phyloP scores from a whole-genome alignment of 345 rosid genomes.

The Cardiospermum halicacabum region DNA sequence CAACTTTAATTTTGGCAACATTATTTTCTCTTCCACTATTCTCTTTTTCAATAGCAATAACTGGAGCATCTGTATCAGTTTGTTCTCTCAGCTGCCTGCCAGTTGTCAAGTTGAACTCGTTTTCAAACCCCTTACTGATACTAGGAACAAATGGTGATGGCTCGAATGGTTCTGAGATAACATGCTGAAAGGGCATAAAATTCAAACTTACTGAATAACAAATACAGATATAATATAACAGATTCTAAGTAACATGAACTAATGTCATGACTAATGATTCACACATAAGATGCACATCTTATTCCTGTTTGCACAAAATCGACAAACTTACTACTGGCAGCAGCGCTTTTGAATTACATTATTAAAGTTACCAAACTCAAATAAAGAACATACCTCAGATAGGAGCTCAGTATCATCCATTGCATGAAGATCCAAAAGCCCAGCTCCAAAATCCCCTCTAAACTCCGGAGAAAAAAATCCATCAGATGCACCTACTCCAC shows the following conservation, averaged over 20 bases:
- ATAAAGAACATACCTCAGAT: constrained; percentile 61
- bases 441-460: constrained; percentile 98
- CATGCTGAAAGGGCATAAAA: constrained; percentile 56
- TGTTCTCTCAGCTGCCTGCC: constrained; percentile 44
- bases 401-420: constrained; percentile 98
- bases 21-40: constrained; percentile 60
- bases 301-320: background rate
- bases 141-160: constrained; percentile 85
- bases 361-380: background rate
- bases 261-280: too few species aligned
- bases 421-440: constrained; percentile 95
- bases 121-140: constrained; percentile 57
- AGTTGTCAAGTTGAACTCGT: constrained; percentile 50
- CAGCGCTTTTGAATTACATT: constrained; percentile 1
- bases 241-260: background rate
- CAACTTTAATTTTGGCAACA: constrained; percentile 94
- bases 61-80: constrained; percentile 49
- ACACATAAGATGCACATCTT: background rate
- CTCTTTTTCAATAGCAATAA: constrained; percentile 62
- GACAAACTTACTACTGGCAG: background rate
- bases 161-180: constrained; percentile 88
- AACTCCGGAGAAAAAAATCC: constrained; percentile 86
- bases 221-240: background rate
- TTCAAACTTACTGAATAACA: background rate
- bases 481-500: constrained; percentile 58